These are phyloP conservation scores for Polytrichum commune DNA, from an alignment of 225 moss, liverwort and hornwort genomes.

Conservation along the genomic window DNA sequence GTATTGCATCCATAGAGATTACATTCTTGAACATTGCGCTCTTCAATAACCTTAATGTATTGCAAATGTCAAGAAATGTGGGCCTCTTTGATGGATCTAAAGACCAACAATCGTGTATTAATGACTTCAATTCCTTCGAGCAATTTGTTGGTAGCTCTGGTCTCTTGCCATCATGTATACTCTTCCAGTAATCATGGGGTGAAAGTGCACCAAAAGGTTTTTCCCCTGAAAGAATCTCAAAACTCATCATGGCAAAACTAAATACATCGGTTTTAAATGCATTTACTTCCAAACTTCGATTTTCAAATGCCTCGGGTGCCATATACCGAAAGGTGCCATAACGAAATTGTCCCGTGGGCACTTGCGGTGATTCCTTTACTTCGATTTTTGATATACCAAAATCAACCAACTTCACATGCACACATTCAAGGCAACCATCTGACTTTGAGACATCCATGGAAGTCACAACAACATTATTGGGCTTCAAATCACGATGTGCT, in stretches of 20 bases:
- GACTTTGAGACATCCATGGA: background rate
- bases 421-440: background rate
- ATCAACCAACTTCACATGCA: background rate
- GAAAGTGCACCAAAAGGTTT: background rate
- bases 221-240: background rate
- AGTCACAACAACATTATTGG: background rate
- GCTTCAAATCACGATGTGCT: conserved; percentile 11
- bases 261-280: background rate
- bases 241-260: background rate
- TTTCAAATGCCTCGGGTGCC: background rate
- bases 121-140: background rate
- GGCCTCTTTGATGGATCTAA: conserved; percentile 1
- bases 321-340: background rate
- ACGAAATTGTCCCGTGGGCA: background rate
- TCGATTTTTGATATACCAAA: conserved; percentile 4
- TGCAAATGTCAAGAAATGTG: background rate
- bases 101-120: background rate
- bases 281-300: background rate
- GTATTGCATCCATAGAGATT: background rate
- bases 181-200: background rate
- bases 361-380: background rate
- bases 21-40: background rate
- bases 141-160: background rate
- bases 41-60: background rate
- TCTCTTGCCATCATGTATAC: background rate